phyloP scores from a whole-genome alignment of 2,329 filamentous ascomycete species.

The Ceratocystis alfenasii region DNA sequence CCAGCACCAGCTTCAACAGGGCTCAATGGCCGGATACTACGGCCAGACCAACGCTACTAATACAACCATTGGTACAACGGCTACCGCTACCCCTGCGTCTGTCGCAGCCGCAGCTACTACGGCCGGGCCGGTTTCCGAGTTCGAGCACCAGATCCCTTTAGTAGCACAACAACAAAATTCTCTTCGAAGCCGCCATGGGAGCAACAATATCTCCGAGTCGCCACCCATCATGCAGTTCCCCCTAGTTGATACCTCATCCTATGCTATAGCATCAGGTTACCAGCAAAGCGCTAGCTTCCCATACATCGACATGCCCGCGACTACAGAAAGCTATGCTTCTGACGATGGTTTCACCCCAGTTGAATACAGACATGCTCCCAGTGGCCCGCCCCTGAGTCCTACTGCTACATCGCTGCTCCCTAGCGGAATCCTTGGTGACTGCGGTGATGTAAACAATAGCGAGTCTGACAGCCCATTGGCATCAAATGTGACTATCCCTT shows the following conservation, averaged over 20 bases:
- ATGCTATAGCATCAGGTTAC: conserved; percentile 42
- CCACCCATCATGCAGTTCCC: conserved; percentile 32
- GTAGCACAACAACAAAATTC: conserved; percentile 31
- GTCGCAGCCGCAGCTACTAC: conserved; percentile 26
- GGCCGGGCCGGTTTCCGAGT: conserved; percentile 31
- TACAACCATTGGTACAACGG: conserved; percentile 23
- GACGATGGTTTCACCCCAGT: conserved; percentile 44
- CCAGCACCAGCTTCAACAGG: conserved; percentile 31
- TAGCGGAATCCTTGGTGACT: conserved; percentile 51
- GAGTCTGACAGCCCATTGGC: conserved; percentile 39
- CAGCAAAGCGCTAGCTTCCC: conserved; percentile 41
- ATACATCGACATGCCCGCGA: conserved; percentile 37
- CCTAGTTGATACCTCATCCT: conserved; percentile 32
- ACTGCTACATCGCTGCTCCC: conserved; percentile 63
- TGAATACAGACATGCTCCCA: conserved; percentile 48
- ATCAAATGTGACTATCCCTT: conserved; percentile 29
- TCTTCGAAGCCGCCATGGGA: conserved; percentile 39
- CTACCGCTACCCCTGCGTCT: conserved; percentile 24
- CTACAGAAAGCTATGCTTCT: conserved; percentile 22
- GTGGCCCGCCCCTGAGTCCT: conserved; percentile 61
- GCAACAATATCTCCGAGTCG: conserved; percentile 27
- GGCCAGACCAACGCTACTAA: conserved; percentile 23
- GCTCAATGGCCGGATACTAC: not conserved
- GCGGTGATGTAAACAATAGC: conserved; percentile 34
- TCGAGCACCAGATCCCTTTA: conserved; percentile 27